Evolutionary conservation across 106 monocot genomes (phyloP), one percentile per base, ranked within the genome.

Genomic region (Iris macrosiphon): DNA sequence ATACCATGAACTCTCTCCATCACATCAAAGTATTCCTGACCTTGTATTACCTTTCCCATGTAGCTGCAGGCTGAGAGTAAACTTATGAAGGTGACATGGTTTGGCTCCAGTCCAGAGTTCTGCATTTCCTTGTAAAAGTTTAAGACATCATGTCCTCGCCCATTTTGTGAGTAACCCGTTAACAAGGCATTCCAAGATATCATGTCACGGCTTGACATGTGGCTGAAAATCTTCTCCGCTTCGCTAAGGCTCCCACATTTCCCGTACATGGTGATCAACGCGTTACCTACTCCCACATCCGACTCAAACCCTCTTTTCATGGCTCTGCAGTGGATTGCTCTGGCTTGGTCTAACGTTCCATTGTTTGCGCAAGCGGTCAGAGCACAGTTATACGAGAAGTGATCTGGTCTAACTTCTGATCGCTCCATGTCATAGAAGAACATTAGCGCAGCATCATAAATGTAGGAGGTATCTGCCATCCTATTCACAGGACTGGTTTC

Each of bases 301-400:
- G 55, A 62, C 12, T 67, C 55, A 19, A 54, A 67, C 20, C 67
- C 67, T 48, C 55, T 54, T 43, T 41, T 74, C 7, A 62, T 7
- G 46, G 37, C 23, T 37, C 59, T 61, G 47, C 67, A 60, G 18
- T 74, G 74, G 17, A 67, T 67, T 21, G 62, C 33, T 55, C 46
- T 74, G 25, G 61, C 62, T 24, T 61, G 61, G 14, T 74, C 68
- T 20, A 75, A 10, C 31, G 62, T 63, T 33, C 62, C 68, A n/a
- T 19, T 25, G 14, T 4, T 34, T 35, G 62, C 68, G 44, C 75
- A 75, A 51, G 62, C 63, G 27, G 57, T 62, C 22, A 75, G 49
- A 33, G 57, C 56, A 52, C 68, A 68, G 16, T 68, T 69, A 31
- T 68, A 69, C n/a, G 75, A 68, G 63, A 68, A 68, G 19, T 69